phyloP scores from a whole-genome alignment of 2,329 filamentous ascomycete genomes.

The Claviceps sp. region DNA sequence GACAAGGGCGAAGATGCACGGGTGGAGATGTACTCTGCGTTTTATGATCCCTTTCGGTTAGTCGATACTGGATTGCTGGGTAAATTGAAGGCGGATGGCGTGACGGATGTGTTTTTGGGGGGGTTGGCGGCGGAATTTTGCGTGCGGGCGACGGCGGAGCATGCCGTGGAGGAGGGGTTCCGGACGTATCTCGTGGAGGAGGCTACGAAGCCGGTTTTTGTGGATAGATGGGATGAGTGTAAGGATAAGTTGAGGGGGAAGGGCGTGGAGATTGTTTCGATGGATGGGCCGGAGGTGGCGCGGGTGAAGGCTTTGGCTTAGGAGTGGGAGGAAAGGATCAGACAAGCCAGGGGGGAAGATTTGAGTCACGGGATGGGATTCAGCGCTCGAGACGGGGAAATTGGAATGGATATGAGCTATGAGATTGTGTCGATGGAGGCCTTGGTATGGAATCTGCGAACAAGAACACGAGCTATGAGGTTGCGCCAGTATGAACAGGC shows the following conservation, averaged over 20 bases:
- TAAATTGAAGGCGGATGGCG: conserved; percentile 37
- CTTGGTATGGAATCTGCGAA: too few species aligned
- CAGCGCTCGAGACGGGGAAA: too few species aligned
- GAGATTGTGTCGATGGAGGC: too few species aligned
- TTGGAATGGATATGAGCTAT: too few species aligned
- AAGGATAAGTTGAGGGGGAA: conserved; percentile 38
- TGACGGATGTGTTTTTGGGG: conserved; percentile 75
- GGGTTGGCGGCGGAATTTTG: conserved; percentile 86
- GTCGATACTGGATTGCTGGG: conserved; percentile 49
- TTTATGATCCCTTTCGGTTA: conserved; percentile 65
- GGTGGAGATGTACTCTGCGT: conserved; percentile 91
- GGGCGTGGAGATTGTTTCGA: conserved; percentile 49
- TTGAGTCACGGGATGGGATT: too few species aligned
- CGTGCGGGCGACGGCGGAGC: conserved; percentile 67
- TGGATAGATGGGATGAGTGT: conserved; percentile 40
- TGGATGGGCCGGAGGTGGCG: conserved; percentile 11
- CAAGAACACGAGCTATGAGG: too few species aligned
- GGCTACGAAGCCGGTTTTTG: conserved; percentile 60
- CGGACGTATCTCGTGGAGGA: conserved; percentile 64
- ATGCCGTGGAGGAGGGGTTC: conserved; percentile 66
- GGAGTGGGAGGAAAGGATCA: not conserved
- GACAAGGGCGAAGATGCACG: conserved; percentile 63
- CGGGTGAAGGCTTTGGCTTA: conserved; percentile 9
- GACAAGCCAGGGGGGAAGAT: too few species aligned
- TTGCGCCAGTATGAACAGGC: too few species aligned